Base-by-base conservation (phyloP, 1,284 basidiomycete genomes). In the Acaromyces ingoldii region DNA sequence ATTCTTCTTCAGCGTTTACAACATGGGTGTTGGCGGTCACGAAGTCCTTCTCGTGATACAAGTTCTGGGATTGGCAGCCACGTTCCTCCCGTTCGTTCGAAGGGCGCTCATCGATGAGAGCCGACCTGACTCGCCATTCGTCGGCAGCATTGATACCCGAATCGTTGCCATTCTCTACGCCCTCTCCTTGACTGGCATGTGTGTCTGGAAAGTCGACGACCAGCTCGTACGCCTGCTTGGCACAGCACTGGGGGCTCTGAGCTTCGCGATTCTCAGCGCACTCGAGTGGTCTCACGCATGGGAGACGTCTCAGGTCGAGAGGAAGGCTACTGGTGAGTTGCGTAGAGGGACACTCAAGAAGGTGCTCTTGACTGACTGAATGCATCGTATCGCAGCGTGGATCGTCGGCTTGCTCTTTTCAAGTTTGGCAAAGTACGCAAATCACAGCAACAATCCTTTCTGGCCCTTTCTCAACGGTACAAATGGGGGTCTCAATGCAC, bases 361-460 rank as follows among this genome's bases (percentile, higher is more conserved):
- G 43, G 11, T 17, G 17, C 9, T 17, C 22, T 15, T 11, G 43
- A 33, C 25, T 37, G 24, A 15, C 25, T 33, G 17, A 13, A 45
- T 45, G 2, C 9, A 1, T 15, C 7, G 22, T 45, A 7, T 52
- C 1, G 57, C 57, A 15, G 37, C 55, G 19, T 72, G 64, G 64
- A 55, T 72, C n/a, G 42, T 67, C 22, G 71, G 69, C 2, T 48
- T 72, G 33, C 47, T 68, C 11, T 53, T 62, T 2, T 55, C 62
- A 13, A 60, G 57, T 33, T 45, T 70, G 1, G 58, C 65, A 48
- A 70, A 70, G 54, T 72, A 72, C 38, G 59, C 55, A 34, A 72
- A 72, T 33, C 67, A 72, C 57, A 67, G 66, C 58, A 74, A 74
- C 51, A 67, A 65, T 22, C 72, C 72, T 3, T 57, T 65, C 6